Conservation (phyloP, 768 basidiomycete species). For the Psilocybe tampanensis region DNA sequence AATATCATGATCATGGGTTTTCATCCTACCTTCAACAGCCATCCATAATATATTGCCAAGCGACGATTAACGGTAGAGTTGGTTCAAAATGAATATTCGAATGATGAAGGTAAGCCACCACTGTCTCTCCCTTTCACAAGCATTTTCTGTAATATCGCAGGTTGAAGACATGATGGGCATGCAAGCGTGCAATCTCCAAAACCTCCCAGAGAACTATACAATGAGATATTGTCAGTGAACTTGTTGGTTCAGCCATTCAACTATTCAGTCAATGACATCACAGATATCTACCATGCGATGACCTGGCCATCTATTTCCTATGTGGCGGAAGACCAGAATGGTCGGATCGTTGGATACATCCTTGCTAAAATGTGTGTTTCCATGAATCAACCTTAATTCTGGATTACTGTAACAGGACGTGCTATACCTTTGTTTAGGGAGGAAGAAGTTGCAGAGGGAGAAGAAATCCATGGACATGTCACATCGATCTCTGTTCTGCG, state of each 20-base stretch:
- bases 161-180: conserved; percentile 89
- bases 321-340: conserved; percentile 90
- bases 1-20: no score
- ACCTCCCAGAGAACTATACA: conserved; percentile 93
- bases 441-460: conserved; percentile 60
- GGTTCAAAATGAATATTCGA: conserved; percentile 44
- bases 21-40: no score
- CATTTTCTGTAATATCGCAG: conserved; percentile 36
- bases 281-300: conserved; percentile 87
- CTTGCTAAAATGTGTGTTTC: conserved; percentile 86
- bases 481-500: conserved; percentile 95
- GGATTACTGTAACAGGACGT: not conserved
- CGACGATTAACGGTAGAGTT: not conserved
- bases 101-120: conserved; percentile 38
- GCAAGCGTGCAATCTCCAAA: conserved; percentile 96
- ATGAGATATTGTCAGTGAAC: conserved; percentile 67
- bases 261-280: not conserved
- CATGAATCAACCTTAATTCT: not conserved
- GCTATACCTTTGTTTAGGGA: conserved; percentile 52
- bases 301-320: conserved; percentile 97
- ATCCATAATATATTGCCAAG: not conserved
- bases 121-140: conserved; percentile 8
- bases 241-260: not conserved
- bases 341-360: conserved; percentile 93
- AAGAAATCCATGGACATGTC: conserved; percentile 87